phyloP scores from a whole-genome alignment of 2,329 filamentous ascomycete species.

The Ophiocordyceps camponoti-saundersi region DNA sequence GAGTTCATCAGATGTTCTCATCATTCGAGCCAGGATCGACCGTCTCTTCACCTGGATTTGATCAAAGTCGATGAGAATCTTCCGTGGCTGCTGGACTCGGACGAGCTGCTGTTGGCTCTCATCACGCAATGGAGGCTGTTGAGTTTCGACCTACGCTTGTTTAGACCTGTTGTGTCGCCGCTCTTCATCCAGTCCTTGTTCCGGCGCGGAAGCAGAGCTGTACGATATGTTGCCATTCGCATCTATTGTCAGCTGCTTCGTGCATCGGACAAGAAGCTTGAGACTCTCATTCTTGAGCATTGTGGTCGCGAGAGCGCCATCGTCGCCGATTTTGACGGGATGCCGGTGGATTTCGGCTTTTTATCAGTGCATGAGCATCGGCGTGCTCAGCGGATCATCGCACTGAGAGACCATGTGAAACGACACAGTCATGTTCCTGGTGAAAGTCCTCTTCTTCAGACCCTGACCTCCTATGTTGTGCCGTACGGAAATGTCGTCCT shows the following conservation, averaged over 20 bases:
- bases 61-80: conserved; percentile 11
- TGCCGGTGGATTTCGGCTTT: conserved; percentile 63
- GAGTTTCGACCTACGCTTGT: conserved; percentile 55
- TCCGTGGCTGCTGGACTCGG: conserved; percentile 7
- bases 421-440: conserved; percentile 4
- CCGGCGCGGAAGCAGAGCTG: conserved; percentile 34
- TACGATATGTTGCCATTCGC: conserved; percentile 69
- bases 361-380: conserved; percentile 40
- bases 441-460: conserved; percentile 12
- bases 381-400: conserved; percentile 27
- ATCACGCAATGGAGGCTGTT: conserved; percentile 57
- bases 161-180: conserved; percentile 46
- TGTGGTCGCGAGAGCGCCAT: conserved; percentile 44
- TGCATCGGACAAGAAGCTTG: conserved; percentile 62
- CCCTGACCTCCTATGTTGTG: conserved; percentile 42
- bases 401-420: conserved; percentile 21
- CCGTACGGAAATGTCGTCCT: conserved; percentile 52
- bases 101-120: conserved; percentile 12
- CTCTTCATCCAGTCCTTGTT: conserved; percentile 55
- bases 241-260: conserved; percentile 65
- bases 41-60: conserved; percentile 13
- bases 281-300: conserved; percentile 51
- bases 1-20: conserved; percentile 45
- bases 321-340: conserved; percentile 58
- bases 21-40: conserved; percentile 2